These are phyloP conservation scores for Fraxinus cuspidata DNA, from an alignment of 257 asterid species.

Conservation along the genomic window DNA sequence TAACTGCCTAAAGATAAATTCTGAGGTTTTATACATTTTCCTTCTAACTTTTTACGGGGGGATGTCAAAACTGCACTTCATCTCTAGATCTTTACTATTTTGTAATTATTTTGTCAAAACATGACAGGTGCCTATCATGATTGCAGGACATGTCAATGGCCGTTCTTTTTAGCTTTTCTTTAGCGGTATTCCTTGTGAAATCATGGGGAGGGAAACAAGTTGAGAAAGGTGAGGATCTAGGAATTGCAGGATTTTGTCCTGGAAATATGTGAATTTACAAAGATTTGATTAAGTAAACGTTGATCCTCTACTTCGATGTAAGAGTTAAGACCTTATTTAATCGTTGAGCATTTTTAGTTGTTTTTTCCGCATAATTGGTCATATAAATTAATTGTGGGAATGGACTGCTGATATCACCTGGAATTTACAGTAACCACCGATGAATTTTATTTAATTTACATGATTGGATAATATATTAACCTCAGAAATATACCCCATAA, in stretches of 20 bases:
- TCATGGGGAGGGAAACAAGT: conserved; percentile 43
- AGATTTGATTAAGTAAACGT: not conserved
- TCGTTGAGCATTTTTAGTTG: conserved; percentile 3
- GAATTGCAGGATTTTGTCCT: conserved; percentile 10
- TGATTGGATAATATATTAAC: not conserved
- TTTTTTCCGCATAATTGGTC: not conserved
- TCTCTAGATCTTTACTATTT: conserved; percentile 10
- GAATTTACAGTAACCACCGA: not conserved
- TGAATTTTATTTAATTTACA: conserved; percentile 7
- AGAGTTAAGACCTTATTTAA: not conserved
- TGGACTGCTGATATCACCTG: not conserved
- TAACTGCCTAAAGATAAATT: conserved; percentile 3
- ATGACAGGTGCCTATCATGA: conserved; percentile 21
- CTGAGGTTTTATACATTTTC: conserved; percentile 9
- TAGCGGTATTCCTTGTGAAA: conserved; percentile 40
- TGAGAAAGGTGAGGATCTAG: conserved; percentile 58
- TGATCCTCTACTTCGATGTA: conserved; percentile 5
- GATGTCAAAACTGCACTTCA: conserved; percentile 10
- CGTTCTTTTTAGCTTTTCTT: conserved; percentile 40
- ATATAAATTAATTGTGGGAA: conserved; percentile 9
- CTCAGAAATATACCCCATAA: conserved; percentile 8
- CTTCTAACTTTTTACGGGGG: not conserved
- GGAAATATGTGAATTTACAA: conserved; percentile 12
- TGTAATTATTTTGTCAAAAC: conserved; percentile 4
- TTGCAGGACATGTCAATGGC: conserved; percentile 44